A percentile compares a stretch with the other conserved stretches of the same genome.
These are phyloP conservation scores for Maudiozyma humilis DNA, from an alignment of 1,139 yeast species.

Conservation along the genomic window DNA sequence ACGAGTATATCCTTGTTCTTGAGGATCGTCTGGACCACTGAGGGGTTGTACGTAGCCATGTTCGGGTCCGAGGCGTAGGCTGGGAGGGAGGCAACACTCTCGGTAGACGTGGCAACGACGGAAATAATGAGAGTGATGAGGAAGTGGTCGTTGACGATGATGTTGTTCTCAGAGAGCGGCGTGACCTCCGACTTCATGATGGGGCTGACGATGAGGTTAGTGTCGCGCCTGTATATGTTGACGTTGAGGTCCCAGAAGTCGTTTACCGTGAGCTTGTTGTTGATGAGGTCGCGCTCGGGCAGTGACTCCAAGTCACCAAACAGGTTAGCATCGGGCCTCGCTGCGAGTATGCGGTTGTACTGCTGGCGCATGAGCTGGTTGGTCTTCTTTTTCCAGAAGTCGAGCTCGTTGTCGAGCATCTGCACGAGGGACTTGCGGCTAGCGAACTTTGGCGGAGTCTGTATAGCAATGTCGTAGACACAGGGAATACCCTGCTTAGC, in stretches of 20 bases:
- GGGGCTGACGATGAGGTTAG: constrained; percentile 25
- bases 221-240: constrained; percentile 22
- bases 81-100: constrained; percentile 1
- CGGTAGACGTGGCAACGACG: constrained; percentile 11
- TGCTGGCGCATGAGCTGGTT: constrained; percentile 12
- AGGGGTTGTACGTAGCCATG: constrained; percentile 14
- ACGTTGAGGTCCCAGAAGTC: constrained; percentile 12
- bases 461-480: constrained; percentile 28
- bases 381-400: constrained; percentile 28
- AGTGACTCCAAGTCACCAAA: background rate
- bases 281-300: constrained; percentile 2
- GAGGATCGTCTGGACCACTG: constrained; percentile 16
- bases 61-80: constrained; percentile 19
- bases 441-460: constrained; percentile 28
- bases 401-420: constrained; percentile 26
- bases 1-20: constrained; percentile 19
- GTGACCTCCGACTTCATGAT: constrained; percentile 28
- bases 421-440: constrained; percentile 28
- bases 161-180: constrained; percentile 28
- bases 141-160: constrained; percentile 26
- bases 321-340: background rate
- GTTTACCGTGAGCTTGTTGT: constrained; percentile 6
- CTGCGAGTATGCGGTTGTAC: constrained; percentile 4
- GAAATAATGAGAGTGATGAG: constrained; percentile 23
- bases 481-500: constrained; percentile 22